phyloP scores from a whole-genome alignment of 1,139 yeast species.

The Zygosaccharomyces pseudobailii region DNA sequence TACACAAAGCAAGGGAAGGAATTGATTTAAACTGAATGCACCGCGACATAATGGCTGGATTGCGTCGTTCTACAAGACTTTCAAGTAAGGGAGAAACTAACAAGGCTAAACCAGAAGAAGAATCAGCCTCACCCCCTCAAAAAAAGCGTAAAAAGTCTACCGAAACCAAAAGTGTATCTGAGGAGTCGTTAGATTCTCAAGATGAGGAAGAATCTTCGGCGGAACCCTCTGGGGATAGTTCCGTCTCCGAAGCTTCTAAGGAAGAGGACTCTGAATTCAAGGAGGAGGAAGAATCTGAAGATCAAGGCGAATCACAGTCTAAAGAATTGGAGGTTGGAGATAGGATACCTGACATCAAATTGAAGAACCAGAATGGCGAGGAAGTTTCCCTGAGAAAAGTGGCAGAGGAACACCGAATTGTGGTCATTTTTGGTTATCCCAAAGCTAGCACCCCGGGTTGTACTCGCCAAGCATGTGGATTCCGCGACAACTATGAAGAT shows the following conservation, averaged over 20 bases:
- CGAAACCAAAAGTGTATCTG: neutral
- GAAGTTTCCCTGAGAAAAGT: slow-evolving; percentile 48
- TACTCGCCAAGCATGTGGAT: slow-evolving; percentile 88
- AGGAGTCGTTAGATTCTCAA: neutral
- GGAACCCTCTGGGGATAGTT: neutral
- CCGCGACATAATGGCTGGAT: slow-evolving; percentile 40
- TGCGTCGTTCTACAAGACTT: slow-evolving; percentile 52
- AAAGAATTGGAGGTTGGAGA: slow-evolving; percentile 46
- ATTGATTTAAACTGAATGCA: neutral
- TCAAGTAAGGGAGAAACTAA: slow-evolving; percentile 20
- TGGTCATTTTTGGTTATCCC: slow-evolving; percentile 79
- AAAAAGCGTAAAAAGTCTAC: slow-evolving; percentile 3
- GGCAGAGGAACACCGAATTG: slow-evolving; percentile 45
- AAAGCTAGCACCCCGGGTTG: slow-evolving; percentile 95
- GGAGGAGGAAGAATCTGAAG: slow-evolving; percentile 1
- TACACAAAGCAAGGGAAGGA: neutral
- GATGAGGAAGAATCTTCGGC: slow-evolving; percentile 1
- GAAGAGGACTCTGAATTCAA: slow-evolving; percentile 6
- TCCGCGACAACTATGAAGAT: slow-evolving; percentile 58
- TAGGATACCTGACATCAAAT: slow-evolving; percentile 56
- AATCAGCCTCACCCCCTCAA: neutral
- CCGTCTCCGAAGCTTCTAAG: slow-evolving; percentile 18
- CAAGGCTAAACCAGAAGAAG: slow-evolving; percentile 3
- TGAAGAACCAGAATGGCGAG: slow-evolving; percentile 65
- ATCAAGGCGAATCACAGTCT: neutral